Evolutionary conservation across 2,329 filamentous ascomycete species (phyloP), one percentile per base, ranked within the genome.

Genomic region (Fusarium aywerte): DNA sequence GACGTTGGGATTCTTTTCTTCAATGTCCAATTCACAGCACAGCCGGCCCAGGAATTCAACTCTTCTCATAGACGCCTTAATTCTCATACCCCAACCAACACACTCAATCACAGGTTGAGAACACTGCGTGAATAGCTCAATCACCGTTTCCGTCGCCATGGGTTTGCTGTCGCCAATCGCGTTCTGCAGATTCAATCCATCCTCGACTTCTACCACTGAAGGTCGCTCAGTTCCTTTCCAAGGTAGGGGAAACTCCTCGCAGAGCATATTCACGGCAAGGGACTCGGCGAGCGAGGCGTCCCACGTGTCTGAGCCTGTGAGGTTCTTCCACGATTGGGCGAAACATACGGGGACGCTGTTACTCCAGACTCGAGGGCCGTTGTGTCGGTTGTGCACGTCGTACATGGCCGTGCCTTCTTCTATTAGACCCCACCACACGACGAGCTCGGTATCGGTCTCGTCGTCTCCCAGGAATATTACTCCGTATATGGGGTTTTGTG

Each of bases 341-440:
- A 73, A 71, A 50, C 71, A 73, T 44, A 73, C 71, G 31, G 71
- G 71, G 10, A 73, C 68, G 48, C 69, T 72, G 47, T 72, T 72
- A 56, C 70, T 69, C 71, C 71, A 73, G 39, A 73, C 61, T 18
- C 70, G 68, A 31, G 70, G 68, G 8, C 62, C 52, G 25, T 69
- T 68, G 55, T 59, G 29, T 49, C 70, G 58, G 48, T 52, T 67
- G 43, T 68, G 70, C 40, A 73, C 67, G 44, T 73, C 65, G 59
- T 73, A 73, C 70, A 73, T 73, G 58, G 62, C 67, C 32, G 67
- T 64, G 47, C 71, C 71, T 42, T 69, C 50, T 59, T 73, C 69
- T 51, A 73, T 68, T n/a, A 73, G 58, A 10, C 71, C 71, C 71
- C 71, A 73, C 71, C 71, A 73, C 15, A 73, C 50, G n/a, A 73